These are phyloP conservation scores for Myriosclerotinia duriaeana DNA, from an alignment of 2,329 filamentous ascomycete species.

Conservation along the genomic window DNA sequence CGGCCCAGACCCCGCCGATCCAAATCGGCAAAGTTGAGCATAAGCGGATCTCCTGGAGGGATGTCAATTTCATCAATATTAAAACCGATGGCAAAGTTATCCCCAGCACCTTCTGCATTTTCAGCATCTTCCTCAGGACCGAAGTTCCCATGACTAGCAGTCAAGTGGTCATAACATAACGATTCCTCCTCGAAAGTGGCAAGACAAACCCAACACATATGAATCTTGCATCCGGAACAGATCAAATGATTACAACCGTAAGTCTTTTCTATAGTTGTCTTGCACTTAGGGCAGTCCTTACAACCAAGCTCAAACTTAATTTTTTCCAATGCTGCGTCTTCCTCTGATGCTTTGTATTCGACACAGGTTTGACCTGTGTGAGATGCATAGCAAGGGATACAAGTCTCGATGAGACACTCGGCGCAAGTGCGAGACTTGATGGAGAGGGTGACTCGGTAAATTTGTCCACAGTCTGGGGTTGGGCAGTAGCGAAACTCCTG, in stretches of 20 bases:
- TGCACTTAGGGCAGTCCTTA: conserved; percentile 44
- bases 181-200: conserved; percentile 37
- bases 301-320: conserved; percentile 43
- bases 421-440: conserved; percentile 24
- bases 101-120: not conserved
- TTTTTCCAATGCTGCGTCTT: conserved; percentile 25
- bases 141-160: conserved; percentile 16
- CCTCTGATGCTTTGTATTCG: conserved; percentile 26
- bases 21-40: too few relatives aligned
- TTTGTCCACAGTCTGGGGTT: conserved; percentile 19
- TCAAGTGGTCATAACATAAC: conserved; percentile 37
- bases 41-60: too few relatives aligned
- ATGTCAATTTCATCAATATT: too few relatives aligned
- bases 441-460: conserved; percentile 13
- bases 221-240: conserved; percentile 44
- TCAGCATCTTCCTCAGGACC: not conserved
- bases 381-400: conserved; percentile 26
- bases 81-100: too few relatives aligned
- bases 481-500: conserved; percentile 22
- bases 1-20: too few relatives aligned
- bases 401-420: conserved; percentile 26
- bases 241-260: conserved; percentile 50
- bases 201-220: conserved; percentile 53
- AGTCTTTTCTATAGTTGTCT: conserved; percentile 33
- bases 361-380: conserved; percentile 28